Conservation (phyloP, 768 basidiomycete genomes). For the Leccinum obscurum region DNA sequence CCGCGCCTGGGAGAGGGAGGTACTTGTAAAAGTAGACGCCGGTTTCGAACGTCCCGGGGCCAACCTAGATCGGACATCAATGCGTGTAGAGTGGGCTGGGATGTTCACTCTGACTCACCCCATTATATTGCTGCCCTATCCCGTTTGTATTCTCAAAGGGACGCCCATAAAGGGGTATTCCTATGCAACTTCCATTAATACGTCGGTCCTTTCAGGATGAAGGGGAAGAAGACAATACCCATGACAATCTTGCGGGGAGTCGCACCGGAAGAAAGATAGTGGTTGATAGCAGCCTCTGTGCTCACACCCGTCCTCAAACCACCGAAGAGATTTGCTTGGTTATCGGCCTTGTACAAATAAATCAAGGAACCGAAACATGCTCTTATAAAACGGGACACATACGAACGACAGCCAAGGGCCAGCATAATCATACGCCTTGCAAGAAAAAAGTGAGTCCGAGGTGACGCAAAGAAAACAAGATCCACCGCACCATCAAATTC, state of each 20-base stretch:
- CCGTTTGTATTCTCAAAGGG: conserved; percentile 72
- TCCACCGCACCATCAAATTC: conserved; percentile 69
- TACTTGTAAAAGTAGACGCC: conserved; percentile 66
- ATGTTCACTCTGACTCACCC: conserved; percentile 41
- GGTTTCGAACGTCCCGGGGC: conserved; percentile 51
- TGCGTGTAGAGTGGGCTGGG: background rate
- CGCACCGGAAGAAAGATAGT: conserved; percentile 62
- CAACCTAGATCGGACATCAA: conserved; percentile 45
- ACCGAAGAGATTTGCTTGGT: conserved; percentile 70
- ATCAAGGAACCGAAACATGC: background rate
- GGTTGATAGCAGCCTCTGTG: conserved; percentile 65
- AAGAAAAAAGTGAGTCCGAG: background rate
- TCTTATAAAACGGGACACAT: conserved; percentile 33
- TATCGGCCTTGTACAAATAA: conserved; percentile 37
- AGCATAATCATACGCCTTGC: conserved; percentile 71
- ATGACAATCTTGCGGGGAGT: conserved; percentile 64
- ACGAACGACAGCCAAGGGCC: conserved; percentile 72
- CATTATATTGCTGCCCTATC: conserved; percentile 65
- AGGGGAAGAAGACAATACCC: conserved; percentile 38
- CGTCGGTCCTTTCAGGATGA: background rate
- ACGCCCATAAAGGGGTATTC: conserved; percentile 80
- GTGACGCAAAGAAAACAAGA: background rate
- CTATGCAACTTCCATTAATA: conserved; percentile 20
- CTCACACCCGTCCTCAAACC: conserved; percentile 61
- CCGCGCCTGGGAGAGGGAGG: conserved; percentile 63